Conservation (phyloP, 306 rosid genomes). For the Sesbania bispinosa region DNA sequence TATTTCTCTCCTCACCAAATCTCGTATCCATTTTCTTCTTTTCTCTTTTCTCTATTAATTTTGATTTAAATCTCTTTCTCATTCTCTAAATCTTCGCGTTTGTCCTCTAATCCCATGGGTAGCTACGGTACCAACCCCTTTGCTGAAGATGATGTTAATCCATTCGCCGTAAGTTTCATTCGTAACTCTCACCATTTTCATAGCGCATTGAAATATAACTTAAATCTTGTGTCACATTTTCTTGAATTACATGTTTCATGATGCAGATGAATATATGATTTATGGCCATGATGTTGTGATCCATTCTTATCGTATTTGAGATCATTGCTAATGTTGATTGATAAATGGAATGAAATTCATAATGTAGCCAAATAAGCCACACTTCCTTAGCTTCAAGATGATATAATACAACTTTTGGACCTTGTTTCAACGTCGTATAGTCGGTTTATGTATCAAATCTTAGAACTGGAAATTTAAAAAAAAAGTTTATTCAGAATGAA, state of each 20-base stretch:
- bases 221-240: background rate
- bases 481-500: background rate
- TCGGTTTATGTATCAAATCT: background rate
- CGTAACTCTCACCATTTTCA: background rate
- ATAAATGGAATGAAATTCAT: background rate
- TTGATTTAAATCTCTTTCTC: background rate
- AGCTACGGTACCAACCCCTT: slow-evolving; percentile 62
- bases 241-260: background rate
- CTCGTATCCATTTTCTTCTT: background rate
- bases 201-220: background rate
- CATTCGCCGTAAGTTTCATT: slow-evolving; percentile 57
- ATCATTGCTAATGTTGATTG: too few relatives aligned
- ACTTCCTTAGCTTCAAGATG: background rate
- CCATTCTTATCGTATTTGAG: background rate
- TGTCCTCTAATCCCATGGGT: slow-evolving; percentile 37
- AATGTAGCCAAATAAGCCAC: slow-evolving; percentile 11
- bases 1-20: background rate
- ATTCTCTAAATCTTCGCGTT: slow-evolving; percentile 29
- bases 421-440: background rate
- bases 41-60: background rate
- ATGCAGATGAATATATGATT: background rate
- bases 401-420: background rate
- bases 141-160: slow-evolving; percentile 71
- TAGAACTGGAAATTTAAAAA: background rate
- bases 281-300: background rate